These are phyloP conservation scores for Camellia lanceoleosa DNA, from an alignment of 148 eudicot species.

Conservation along the genomic window DNA sequence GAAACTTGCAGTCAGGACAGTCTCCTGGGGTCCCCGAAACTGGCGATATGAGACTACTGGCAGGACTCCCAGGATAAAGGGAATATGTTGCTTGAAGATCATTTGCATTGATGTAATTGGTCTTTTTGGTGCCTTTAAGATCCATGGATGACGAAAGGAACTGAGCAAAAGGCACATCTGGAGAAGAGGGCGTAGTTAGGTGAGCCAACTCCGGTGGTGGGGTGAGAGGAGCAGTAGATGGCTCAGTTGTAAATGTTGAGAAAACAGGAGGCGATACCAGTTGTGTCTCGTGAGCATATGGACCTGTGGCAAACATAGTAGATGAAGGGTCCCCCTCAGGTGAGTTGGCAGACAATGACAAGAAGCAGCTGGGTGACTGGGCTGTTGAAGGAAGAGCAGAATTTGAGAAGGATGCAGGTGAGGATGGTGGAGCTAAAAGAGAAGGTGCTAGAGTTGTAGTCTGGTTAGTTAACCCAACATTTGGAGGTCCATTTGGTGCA, in stretches of 20 bases:
- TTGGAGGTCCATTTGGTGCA: constrained; percentile 67
- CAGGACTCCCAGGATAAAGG: constrained; percentile 84
- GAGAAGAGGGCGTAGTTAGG: constrained; percentile 97
- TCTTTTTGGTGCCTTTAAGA: constrained; percentile 50
- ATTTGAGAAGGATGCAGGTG: constrained; percentile 88
- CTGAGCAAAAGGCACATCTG: constrained; percentile 94
- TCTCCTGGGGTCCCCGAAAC: constrained; percentile 60
- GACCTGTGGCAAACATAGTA: constrained; percentile 85
- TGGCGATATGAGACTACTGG: constrained; percentile 71
- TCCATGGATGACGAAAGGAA: constrained; percentile 70
- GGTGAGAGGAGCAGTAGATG: constrained; percentile 95
- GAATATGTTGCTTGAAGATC: constrained; percentile 76
- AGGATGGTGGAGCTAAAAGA: constrained; percentile 94
- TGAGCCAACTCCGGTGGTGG: constrained; percentile 97
- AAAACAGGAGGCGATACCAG: constrained; percentile 96
- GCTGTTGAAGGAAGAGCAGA: constrained; percentile 91
- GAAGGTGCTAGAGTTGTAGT: constrained; percentile 62
- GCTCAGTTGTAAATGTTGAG: constrained; percentile 92
- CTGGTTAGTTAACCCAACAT: constrained; percentile 49
- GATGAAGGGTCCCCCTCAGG: constrained; percentile 83
- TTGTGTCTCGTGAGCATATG: constrained; percentile 94
- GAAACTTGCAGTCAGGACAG: constrained; percentile 43
- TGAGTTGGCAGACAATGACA: constrained; percentile 67
- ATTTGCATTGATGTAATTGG: constrained; percentile 43
- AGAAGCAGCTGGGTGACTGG: constrained; percentile 76